Percentiles rank a stretch among this genome's conserved stretches.
phyloP scores from a whole-genome alignment of 1,284 basidiomycete species.

The Microbotryum intermedium region DNA sequence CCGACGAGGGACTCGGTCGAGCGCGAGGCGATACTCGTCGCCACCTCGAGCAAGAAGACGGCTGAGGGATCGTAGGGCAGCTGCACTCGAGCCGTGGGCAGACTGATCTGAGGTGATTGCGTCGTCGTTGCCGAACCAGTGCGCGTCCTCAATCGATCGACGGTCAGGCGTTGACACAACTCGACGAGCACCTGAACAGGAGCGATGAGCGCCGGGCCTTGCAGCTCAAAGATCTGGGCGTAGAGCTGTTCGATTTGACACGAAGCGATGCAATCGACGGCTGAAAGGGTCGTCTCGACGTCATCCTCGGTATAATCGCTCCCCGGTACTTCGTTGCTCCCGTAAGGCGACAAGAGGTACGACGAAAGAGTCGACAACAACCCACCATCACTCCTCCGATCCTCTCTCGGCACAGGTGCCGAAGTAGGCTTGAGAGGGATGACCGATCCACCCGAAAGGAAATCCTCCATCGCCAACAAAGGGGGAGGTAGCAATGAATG shows the following conservation, averaged over 20 bases:
- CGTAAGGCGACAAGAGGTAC: constrained; percentile 92
- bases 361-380: constrained; percentile 89
- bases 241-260: constrained; percentile 93
- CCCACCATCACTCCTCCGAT: constrained; percentile 69
- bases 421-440: constrained; percentile 75
- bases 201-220: constrained; percentile 62
- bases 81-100: constrained; percentile 37
- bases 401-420: constrained; percentile 48
- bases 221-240: constrained; percentile 59
- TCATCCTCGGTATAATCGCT: constrained; percentile 62
- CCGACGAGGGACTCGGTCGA: constrained; percentile 65
- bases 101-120: constrained; percentile 37
- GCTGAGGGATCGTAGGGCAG: constrained; percentile 89
- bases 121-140: constrained; percentile 1
- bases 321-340: constrained; percentile 34
- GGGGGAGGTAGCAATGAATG: constrained; percentile 78
- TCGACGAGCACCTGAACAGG: constrained; percentile 79
- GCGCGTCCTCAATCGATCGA: constrained; percentile 47
- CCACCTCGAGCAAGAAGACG: constrained; percentile 85
- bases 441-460: constrained; percentile 70
- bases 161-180: constrained; percentile 74
- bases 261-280: constrained; percentile 89
- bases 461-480: constrained; percentile 96
- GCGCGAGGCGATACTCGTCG: constrained; percentile 76
- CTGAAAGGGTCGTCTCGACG: constrained; percentile 85